Evolutionary conservation across 208 protist genomes (phyloP), one percentile per base, ranked within the genome.

Genomic region (Leishmania aethiopica): DNA sequence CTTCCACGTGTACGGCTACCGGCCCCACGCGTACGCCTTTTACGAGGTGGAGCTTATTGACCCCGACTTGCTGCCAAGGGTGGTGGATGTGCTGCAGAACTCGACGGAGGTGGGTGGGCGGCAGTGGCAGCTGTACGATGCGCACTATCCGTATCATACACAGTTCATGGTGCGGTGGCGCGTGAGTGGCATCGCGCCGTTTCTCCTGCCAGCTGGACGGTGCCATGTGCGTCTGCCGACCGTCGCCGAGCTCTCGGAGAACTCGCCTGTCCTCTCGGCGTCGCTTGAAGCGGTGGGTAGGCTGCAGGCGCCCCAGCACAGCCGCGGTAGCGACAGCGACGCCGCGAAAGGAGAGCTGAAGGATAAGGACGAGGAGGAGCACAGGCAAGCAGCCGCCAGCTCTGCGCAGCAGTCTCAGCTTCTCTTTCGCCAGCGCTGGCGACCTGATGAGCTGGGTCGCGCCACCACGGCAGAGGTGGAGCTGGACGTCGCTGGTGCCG

Each of bases 1-100:
- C n/a, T 75, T 91, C 64, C 89, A 88, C 73, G 90, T 97, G 73
- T 96, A 97, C 82, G 94, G 94, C 76, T 96, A 92, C 82, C 92
- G 91, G 53, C 62, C 80, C 8, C 80, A 67, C 75, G 45, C 71
- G 1, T 79, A 81, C 64, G 64, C 83, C n/a, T 96, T 94, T 77
- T 97, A 91, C 78, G 85, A 86, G 78, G 85, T 97, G 28, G 82
- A 83, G 69, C 88, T 94, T 73, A 91, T 95, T 37, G 86, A 95
- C 67, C 91, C 92, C 5, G 51, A 42, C 11, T 82, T 90, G 79
- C 74, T 91, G n/a, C 40, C 40, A 13, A 35, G 40, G 49, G 82
- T 97, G 40, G 51, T 79, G 40, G 77, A 84, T 8, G 53, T 97
- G 25, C 87, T 97, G n/a, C 83, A 86, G 67, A 83, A 86, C 51